Conservation (phyloP, 306 rosid genomes). For the Erythrophleum fordii region DNA sequence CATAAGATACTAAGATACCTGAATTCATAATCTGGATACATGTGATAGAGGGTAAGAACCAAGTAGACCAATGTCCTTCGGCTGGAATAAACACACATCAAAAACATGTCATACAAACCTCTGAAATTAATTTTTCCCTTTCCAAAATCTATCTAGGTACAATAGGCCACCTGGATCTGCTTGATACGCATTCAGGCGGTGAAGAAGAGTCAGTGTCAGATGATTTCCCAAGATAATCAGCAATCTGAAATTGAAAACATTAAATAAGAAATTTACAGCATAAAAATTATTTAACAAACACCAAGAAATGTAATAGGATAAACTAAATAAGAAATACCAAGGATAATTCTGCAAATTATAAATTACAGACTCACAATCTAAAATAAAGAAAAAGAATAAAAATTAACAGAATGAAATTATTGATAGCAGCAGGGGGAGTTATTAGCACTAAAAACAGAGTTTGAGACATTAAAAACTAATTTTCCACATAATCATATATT, state of each 20-base stretch:
- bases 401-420: neutral
- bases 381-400: neutral
- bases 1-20: conserved; percentile 73
- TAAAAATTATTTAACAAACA: neutral
- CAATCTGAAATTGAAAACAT: conserved; percentile 59
- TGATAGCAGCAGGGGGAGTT: neutral
- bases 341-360: neutral
- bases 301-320: neutral
- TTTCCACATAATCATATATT: neutral
- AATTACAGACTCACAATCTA: neutral
- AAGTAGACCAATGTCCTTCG: conserved; percentile 95
- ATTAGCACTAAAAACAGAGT: neutral
- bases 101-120: conserved; percentile 44
- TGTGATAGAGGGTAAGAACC: conserved; percentile 86
- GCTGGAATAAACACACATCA: conserved; percentile 58
- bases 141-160: conserved; percentile 40
- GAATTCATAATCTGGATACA: conserved; percentile 98
- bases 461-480: neutral
- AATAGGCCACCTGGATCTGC: conserved; percentile 75
- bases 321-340: neutral
- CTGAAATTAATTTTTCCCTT: conserved; percentile 33
- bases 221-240: conserved; percentile 86
- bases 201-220: conserved; percentile 75
- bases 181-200: conserved; percentile 62
- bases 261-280: conserved; percentile 17